Evolutionary conservation across 1,284 basidiomycete genomes (phyloP).

Genomic region (Somion occarium): DNA sequence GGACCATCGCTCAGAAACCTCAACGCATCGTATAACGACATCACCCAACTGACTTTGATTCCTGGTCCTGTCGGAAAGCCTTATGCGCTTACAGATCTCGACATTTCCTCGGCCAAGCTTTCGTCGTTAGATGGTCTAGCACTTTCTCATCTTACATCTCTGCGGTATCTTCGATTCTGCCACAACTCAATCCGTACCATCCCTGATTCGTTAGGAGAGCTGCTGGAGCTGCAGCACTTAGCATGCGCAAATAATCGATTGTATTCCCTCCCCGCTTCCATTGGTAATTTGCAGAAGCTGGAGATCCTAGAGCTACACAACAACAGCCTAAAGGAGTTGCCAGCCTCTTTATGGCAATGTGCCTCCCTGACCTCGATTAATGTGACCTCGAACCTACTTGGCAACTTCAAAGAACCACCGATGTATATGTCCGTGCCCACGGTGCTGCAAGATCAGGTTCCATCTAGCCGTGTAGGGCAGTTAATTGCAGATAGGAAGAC

Average conservation of each 20-base stretch:
- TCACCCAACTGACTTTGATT: conserved; percentile 74
- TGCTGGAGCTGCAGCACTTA: conserved; percentile 68
- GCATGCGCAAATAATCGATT: conserved; percentile 92
- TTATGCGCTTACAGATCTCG: conserved; percentile 73
- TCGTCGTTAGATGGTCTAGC: conserved; percentile 76
- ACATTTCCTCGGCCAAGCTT: conserved; percentile 90
- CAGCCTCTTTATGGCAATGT: conserved; percentile 83
- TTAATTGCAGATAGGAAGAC: conserved; percentile 35
- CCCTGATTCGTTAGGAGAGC: conserved; percentile 76
- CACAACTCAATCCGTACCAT: conserved; percentile 87
- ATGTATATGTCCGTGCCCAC: conserved; percentile 34
- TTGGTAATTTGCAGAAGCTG: conserved; percentile 79
- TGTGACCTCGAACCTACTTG: conserved; percentile 85
- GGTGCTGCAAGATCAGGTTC: conserved; percentile 4
- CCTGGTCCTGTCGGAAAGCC: conserved; percentile 53
- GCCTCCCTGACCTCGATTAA: conserved; percentile 74
- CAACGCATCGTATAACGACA: conserved; percentile 78
- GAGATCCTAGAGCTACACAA: conserved; percentile 84
- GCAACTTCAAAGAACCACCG: conserved; percentile 58
- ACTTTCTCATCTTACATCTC: conserved; percentile 70
- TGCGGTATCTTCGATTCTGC: conserved; percentile 71
- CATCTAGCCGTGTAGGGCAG: conserved; percentile 5
- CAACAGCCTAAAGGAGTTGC: conserved; percentile 83
- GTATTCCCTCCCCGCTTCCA: conserved; percentile 69
- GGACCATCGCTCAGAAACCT: conserved; percentile 58